Evolutionary conservation across 2,329 filamentous ascomycete species (phyloP).

Genomic region (Phoma sp.): DNA sequence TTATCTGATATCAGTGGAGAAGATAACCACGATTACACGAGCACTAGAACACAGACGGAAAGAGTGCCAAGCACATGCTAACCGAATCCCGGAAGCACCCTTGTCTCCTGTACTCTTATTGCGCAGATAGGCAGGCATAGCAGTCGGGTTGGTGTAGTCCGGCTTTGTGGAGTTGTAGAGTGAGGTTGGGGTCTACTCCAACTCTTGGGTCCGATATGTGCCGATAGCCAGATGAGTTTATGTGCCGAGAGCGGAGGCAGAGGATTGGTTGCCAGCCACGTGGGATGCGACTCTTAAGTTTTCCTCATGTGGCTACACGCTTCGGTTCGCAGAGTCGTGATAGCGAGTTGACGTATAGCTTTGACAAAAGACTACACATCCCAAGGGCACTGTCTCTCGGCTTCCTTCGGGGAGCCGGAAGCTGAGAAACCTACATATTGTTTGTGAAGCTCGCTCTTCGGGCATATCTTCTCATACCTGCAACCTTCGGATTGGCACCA

Average conservation of each 20-base stretch:
- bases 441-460: background rate
- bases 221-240: background rate
- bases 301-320: background rate
- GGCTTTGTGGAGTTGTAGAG: background rate
- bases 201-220: conserved; percentile 5
- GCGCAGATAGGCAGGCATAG: conserved; percentile 3
- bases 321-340: too few relatives aligned
- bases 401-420: background rate
- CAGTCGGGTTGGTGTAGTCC: background rate
- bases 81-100: background rate
- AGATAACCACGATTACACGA: conserved; percentile 4
- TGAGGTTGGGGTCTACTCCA: background rate
- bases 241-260: background rate
- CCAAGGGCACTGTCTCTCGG: too few relatives aligned
- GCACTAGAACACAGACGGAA: conserved; percentile 6
- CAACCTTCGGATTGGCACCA: too few relatives aligned
- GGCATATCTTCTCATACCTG: too few relatives aligned
- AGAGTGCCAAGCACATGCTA: conserved; percentile 12
- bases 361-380: too few relatives aligned
- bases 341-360: too few relatives aligned
- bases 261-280: conserved; percentile 7
- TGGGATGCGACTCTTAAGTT: conserved; percentile 3
- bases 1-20: conserved; percentile 19
- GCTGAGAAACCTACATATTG: background rate
- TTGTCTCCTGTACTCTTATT: background rate